Base-by-base conservation (phyloP, 768 basidiomycete genomes). In the Russula earlei region DNA sequence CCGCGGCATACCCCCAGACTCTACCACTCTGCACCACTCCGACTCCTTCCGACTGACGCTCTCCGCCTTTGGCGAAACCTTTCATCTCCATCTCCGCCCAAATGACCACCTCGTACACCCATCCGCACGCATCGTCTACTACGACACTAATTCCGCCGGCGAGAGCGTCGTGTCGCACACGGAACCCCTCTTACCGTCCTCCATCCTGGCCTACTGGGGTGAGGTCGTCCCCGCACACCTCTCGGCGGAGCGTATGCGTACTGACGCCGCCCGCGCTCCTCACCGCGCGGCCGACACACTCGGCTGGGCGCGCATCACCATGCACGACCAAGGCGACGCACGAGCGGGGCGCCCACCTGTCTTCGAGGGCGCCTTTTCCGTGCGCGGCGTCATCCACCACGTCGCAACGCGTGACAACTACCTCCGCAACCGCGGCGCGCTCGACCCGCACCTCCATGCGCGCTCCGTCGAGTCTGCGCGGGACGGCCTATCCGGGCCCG, bases 101-200 rank as follows among this genome's bases (percentile, higher is more conserved):
- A 90, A 88, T 65, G 79, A 85, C 60, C 73, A 87, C 60, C 80
- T 92, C 58, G 73, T 91, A 49, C 87, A 91, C 65, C 83, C 88
- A 41, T 79, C 84, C 50, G 89, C 89, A 1, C 80, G 83, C 40
- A 75, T 90, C 54, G 80, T 77, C 49, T 84, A 84, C 69, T 82
- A 81, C 67, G 70, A 72, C n/a, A 74, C 72, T 20, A 67, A 67
- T 8, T 65, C 79, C 15, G 74, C 79, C 43, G 84, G 85, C 29
- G 65, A 67, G 38, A 70, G 77, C 27, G 72, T 77, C 19, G 63
- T 82, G 31, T 69, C 77, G 4, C 77, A 75, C 62, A 79, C 80
- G 1, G 75, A 77, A 48, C 84, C 85, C 31, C 72, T 90, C n/a
- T 68, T 81, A 15, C 78, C 79, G 9, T 78, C 83, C 59, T 72